Evolutionary conservation across 257 asterid species (phyloP), one percentile per base, ranked within the genome.

Genomic region (Thymus quinquecostatus): DNA sequence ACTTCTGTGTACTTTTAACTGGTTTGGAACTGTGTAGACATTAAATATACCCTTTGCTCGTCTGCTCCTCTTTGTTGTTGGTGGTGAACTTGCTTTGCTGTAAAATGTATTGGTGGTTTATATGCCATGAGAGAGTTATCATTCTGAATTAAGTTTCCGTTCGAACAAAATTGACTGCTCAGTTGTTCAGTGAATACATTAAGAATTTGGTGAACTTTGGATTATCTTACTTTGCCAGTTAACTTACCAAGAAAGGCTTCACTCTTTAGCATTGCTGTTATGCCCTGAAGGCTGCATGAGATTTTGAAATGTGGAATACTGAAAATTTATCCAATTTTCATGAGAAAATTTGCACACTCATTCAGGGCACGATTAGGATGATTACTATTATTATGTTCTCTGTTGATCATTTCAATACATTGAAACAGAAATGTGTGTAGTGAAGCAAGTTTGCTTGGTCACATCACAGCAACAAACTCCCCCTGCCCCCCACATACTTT

Each of bases 221-320:
- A 58, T 51, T 65, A 60, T 38, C 38, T 56, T 29, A 27, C 48
- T 54, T 48, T 58, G 40, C 40, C 66, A 2, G 45, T 27, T 34
- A 50, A 62, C 34, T 62, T 75, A 10, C 47, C 48, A 45, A 53
- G 50, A 53, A 41, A 4, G 41, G 53, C 27, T 38, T 21, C 21
- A 21, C 21, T 21, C 21, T 21, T 62, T 55, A 34, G 57, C 58
- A 51, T 68, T 7, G 48, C 9, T 12, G 10, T 2, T 29, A 38
- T 29, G 50, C 71, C 56, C 53, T 44, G 13, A 10, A 58, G 58
- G 67, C 30, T 43, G 60, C 47, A 64, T 48, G 29, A 49, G 33
- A 64, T 74, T 57, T 27, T 57, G 53, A 13, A 49, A 28, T 68
- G 33, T n/a, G 9, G 43, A 13, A 2, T 36, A n/a, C 27, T 9